Conservation (phyloP, 2,329 filamentous ascomycete species). For the Phyllosticta citriasiana region DNA sequence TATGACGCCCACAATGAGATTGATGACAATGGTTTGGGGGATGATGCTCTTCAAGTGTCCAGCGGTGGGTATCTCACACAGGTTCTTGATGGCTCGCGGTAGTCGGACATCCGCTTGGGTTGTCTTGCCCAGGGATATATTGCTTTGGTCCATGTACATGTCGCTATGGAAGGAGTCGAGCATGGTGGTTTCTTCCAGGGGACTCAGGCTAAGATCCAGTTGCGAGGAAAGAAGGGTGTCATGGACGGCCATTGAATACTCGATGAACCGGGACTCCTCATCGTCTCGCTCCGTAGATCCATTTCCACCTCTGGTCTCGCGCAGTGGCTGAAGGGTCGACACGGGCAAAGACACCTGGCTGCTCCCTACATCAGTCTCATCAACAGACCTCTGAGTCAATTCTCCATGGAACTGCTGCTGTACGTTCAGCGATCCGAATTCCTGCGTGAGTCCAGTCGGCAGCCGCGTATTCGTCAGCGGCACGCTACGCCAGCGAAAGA, state of each 20-base stretch:
- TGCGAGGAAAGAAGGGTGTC: constrained; percentile 56
- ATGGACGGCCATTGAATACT: constrained; percentile 66
- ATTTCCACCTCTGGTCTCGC: background rate
- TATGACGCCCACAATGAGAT: constrained; percentile 69
- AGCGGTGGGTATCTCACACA: constrained; percentile 62
- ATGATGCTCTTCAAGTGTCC: constrained; percentile 54
- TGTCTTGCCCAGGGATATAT: constrained; percentile 22
- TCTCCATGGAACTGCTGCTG: background rate
- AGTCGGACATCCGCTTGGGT: constrained; percentile 18
- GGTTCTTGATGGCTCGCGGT: constrained; percentile 45
- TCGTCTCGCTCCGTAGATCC: constrained; percentile 1
- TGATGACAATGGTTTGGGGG: constrained; percentile 51
- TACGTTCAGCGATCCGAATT: background rate
- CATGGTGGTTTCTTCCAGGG: constrained; percentile 19
- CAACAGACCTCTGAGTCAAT: background rate
- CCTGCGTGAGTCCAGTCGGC: constrained; percentile 4
- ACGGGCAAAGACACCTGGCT: background rate
- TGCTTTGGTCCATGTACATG: background rate
- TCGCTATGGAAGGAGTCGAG: constrained; percentile 25
- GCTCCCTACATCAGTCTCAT: background rate
- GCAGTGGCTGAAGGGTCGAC: background rate
- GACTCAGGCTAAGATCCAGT: constrained; percentile 15
- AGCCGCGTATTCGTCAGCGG: background rate
- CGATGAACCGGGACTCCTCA: constrained; percentile 53
- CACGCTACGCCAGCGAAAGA: constrained; percentile 1